Evolutionary conservation across 176 grass and related monocot genomes (phyloP), one percentile per base, ranked within the genome.

Genomic region (Ampelocalamus luodianensis): DNA sequence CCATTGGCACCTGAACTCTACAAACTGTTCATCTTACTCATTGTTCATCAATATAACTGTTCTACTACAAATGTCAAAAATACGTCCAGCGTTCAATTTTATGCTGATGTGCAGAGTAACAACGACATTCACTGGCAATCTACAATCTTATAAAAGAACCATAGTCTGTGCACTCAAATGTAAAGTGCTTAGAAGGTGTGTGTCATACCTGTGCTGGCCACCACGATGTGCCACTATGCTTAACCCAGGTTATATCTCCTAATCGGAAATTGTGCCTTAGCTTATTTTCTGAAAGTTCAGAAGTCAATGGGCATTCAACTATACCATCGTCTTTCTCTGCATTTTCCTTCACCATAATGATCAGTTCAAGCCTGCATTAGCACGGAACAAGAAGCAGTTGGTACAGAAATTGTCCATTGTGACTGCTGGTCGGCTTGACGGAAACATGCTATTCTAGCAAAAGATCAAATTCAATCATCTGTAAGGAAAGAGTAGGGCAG

Each of bases 141-240:
- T 45, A 48, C 40, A 46, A 6, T 77, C 4, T 54, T 64, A 72
- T 8, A 20, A 65, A 72, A 73, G 3, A 65, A 58, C 23, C 10
- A 71, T 56, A 59, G 29, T 72, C 48, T 70, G 11, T 53, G 43
- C 38, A 50, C 7, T 72, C 43, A 37, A 38, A 78, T 11, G 49
- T 46, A 54, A 43, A 46, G 48, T 66, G 32, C 53, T 74, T 34
- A 23, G 48, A 87, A 87, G n/a, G 16, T 68, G 65, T 43, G 60
- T 22, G 24, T 7, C 54, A 71, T 89, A 99, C 96, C 96, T 96
- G 96, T 62, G 93, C 90, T 82, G 96, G 96, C 93, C 96, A 99
- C 96, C 93, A 99, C 65, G 88, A 89, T 24, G 78, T 77, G 23
- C 72, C 82, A 67, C 32, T 43, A 68, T 82, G 85, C 78, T 94